Conservation (phyloP, 108 stramenopile species). For the Skeletonema menzelii region DNA sequence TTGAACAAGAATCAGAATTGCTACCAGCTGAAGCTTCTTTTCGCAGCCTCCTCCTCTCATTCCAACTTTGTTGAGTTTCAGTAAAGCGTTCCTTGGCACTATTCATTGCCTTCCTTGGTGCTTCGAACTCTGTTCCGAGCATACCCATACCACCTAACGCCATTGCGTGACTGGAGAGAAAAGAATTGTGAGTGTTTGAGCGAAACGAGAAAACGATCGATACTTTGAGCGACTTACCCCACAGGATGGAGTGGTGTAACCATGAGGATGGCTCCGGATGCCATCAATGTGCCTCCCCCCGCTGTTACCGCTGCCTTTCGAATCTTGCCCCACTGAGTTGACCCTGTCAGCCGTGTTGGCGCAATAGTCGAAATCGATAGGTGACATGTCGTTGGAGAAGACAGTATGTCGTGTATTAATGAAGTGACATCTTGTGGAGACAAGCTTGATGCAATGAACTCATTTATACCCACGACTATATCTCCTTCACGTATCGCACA, state of each 20-base stretch:
- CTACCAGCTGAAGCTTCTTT: background rate
- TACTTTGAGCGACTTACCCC: too few relatives aligned
- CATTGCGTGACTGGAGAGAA: slow-evolving; percentile 62
- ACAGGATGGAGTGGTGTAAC: slow-evolving; percentile 57
- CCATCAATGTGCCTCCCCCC: slow-evolving; percentile 42
- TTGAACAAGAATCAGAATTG: background rate
- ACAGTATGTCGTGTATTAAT: slow-evolving; percentile 12
- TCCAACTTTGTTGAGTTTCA: slow-evolving; percentile 3
- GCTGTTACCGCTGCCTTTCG: slow-evolving; percentile 25
- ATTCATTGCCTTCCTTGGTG: slow-evolving; percentile 24
- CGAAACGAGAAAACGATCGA: too few relatives aligned
- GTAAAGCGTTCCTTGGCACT: slow-evolving; percentile 9
- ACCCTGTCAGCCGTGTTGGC: background rate
- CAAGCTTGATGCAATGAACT: slow-evolving; percentile 10
- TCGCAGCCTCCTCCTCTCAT: slow-evolving; percentile 4
- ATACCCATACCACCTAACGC: slow-evolving; percentile 52
- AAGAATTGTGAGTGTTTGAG: too few relatives aligned
- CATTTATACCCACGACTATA: slow-evolving; percentile 21
- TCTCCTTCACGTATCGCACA: slow-evolving; percentile 21
- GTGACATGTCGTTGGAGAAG: slow-evolving; percentile 6
- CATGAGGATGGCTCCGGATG: slow-evolving; percentile 48
- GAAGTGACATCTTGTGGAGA: slow-evolving; percentile 15
- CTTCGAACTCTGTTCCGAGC: slow-evolving; percentile 48
- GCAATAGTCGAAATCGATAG: slow-evolving; percentile 13
- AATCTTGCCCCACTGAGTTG: slow-evolving; percentile 7